Evolutionary conservation across 169 alveolate species (phyloP).

Genomic region (Babesia microti): DNA sequence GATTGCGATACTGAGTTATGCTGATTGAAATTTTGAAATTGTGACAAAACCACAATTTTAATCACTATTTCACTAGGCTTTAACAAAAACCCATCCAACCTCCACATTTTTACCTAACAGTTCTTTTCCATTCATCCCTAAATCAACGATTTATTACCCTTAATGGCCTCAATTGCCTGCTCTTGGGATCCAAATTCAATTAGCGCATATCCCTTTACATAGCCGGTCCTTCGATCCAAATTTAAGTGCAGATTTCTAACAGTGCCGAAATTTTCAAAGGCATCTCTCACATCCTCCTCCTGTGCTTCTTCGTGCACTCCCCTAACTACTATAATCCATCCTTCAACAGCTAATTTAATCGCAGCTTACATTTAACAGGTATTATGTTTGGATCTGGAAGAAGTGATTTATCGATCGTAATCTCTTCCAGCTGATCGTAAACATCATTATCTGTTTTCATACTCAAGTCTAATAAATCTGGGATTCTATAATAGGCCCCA

Average conservation of each 20-base stretch:
- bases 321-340: constrained; percentile 77
- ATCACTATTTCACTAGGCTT: too few relatives aligned
- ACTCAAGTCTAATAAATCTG: too few relatives aligned
- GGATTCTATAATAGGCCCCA: too few relatives aligned
- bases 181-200: constrained; percentile 65
- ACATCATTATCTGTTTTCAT: too few relatives aligned
- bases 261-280: constrained; percentile 75
- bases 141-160: constrained; percentile 18
- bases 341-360: constrained; percentile 85
- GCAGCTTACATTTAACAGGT: too few relatives aligned
- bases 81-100: constrained; percentile 38
- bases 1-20: too few relatives aligned
- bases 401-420: too few relatives aligned
- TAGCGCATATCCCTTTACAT: constrained; percentile 81
- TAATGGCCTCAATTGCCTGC: constrained; percentile 72
- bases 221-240: constrained; percentile 86
- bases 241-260: constrained; percentile 79
- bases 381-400: too few relatives aligned
- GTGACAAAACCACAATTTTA: too few relatives aligned
- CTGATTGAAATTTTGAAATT: too few relatives aligned
- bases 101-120: constrained; percentile 23
- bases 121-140: constrained; percentile 35
- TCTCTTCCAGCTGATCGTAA: too few relatives aligned
- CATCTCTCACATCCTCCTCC: constrained; percentile 83
- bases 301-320: constrained; percentile 80